Conservation (phyloP, 2,329 filamentous ascomycete species). For the Clonostachys rhizophaga region DNA sequence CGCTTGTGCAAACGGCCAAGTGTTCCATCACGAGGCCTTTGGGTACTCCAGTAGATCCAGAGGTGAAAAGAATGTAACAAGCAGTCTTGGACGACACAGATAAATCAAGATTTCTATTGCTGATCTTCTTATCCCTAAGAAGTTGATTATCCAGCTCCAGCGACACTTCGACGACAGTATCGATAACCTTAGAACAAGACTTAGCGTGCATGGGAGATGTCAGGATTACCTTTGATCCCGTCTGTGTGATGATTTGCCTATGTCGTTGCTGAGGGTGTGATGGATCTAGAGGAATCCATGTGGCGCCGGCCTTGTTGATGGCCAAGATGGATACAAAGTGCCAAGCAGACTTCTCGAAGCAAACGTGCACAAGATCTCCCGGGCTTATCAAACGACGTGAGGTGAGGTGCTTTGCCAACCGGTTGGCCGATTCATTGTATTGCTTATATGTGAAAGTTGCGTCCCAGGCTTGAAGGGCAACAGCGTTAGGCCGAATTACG, state of each 20-base stretch:
- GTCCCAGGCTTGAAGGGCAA: constrained; percentile 34
- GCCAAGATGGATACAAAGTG: constrained; percentile 2
- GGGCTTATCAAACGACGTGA: neutral
- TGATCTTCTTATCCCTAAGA: neutral
- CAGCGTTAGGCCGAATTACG: constrained; percentile 14
- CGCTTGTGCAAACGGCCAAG: constrained; percentile 6
- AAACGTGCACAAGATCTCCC: constrained; percentile 1
- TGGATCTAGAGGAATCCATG: constrained; percentile 4
- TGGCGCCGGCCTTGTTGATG: constrained; percentile 5
- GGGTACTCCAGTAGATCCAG: constrained; percentile 12
- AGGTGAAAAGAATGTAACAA: constrained; percentile 13
- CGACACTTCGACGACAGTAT: constrained; percentile 1
- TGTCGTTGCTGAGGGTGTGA: neutral
- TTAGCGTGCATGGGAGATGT: neutral
- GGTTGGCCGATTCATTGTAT: constrained; percentile 9
- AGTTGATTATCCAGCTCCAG: neutral
- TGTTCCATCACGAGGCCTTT: constrained; percentile 14
- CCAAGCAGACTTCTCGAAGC: constrained; percentile 5
- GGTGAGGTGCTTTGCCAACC: constrained; percentile 6
- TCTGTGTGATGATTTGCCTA: neutral
- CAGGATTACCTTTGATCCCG: neutral
- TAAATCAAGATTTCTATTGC: neutral
- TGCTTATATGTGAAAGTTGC: constrained; percentile 30
- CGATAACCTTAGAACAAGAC: neutral
- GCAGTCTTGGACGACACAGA: constrained; percentile 1